phyloP scores from a whole-genome alignment of 192 early-diverging fungal genomes.

The Rhizophagus clarus region DNA sequence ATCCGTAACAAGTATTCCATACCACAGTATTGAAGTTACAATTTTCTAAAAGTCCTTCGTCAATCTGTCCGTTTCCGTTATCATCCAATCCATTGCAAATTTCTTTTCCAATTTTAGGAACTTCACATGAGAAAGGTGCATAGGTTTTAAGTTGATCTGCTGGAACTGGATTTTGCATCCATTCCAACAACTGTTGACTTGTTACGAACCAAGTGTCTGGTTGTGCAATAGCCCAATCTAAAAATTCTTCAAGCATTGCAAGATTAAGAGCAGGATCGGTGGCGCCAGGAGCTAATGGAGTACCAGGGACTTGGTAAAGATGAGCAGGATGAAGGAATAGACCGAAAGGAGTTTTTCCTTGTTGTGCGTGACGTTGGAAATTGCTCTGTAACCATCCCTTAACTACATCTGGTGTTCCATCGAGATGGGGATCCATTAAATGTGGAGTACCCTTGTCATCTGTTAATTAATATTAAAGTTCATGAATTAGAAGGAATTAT shows the following conservation, averaged over 20 bases:
- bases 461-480: not conserved
- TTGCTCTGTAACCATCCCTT: constrained; percentile 53
- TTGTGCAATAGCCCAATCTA: constrained; percentile 52
- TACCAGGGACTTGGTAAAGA: constrained; percentile 38
- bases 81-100: constrained; percentile 75
- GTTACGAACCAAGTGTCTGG: constrained; percentile 77
- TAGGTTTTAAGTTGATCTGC: constrained; percentile 62
- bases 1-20: constrained; percentile 61
- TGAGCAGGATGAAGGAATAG: constrained; percentile 48
- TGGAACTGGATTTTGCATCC: constrained; percentile 81
- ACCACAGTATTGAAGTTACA: constrained; percentile 54
- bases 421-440: constrained; percentile 54
- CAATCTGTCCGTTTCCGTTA: constrained; percentile 38
- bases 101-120: constrained; percentile 58
- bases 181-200: constrained; percentile 65
- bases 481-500: not conserved
- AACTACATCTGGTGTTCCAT: constrained; percentile 43
- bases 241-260: constrained; percentile 47
- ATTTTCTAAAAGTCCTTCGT: constrained; percentile 39
- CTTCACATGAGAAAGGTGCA: constrained; percentile 64
- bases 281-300: constrained; percentile 29
- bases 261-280: constrained; percentile 34
- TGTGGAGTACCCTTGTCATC: constrained; percentile 30
- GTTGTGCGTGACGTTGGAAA: constrained; percentile 56
- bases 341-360: constrained; percentile 58